Evolutionary conservation across 2,329 filamentous ascomycete genomes (phyloP).

Genomic region (Arachnopeziza araneosa): DNA sequence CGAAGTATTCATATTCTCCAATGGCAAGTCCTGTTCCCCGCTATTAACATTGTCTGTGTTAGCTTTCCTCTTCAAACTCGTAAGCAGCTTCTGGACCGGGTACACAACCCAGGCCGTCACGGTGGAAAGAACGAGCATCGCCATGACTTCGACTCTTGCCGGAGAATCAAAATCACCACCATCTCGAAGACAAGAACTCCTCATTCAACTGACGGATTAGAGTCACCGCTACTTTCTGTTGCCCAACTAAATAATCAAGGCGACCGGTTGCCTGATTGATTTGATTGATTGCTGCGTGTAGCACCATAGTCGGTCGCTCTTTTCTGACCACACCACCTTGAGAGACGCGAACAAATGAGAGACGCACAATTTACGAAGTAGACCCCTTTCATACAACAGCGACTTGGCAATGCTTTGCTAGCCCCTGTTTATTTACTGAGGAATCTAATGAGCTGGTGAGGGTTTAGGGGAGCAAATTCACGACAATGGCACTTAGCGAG

Average conservation of each 20-base stretch:
- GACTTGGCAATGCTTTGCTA: not conserved
- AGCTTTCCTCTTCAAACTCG: not conserved
- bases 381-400: not conserved
- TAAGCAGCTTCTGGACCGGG: not conserved
- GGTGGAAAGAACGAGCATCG: not conserved
- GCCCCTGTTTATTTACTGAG: not conserved
- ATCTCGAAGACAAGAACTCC: not conserved
- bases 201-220: not conserved
- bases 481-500: not conserved
- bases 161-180: not conserved
- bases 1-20: not conserved
- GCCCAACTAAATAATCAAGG: not conserved
- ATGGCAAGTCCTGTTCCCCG: not conserved
- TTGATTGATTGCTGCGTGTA: not conserved
- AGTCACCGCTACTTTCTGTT: not conserved
- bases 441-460: not conserved
- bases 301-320: not conserved
- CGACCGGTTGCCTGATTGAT: not conserved
- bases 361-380: not conserved
- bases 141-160: not conserved
- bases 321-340: not conserved
- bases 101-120: not conserved
- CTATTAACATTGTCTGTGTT: not conserved
- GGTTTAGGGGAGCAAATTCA: not conserved
- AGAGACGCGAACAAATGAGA: not conserved